Base-by-base conservation (phyloP, 2,329 filamentous ascomycete genomes). In the Penicillium sp. region DNA sequence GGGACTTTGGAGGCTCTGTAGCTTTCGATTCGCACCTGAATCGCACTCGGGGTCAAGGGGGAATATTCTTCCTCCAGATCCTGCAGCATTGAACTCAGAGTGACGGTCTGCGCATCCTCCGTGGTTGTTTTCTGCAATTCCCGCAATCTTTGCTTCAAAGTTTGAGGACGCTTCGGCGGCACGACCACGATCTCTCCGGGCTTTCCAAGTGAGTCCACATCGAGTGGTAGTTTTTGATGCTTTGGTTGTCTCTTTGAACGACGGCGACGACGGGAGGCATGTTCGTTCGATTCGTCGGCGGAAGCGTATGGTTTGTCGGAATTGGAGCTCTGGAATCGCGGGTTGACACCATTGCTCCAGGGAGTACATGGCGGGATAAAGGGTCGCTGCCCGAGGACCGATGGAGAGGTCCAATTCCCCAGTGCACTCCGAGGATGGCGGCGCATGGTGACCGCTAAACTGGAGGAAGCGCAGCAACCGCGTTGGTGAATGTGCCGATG, bases 131-230 rank as follows among this genome's bases (percentile, higher is more conserved):
- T 38, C 41, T 61, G 43, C 52, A 60, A 49, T 11, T 41, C 55
- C 17, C 17, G 35, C 22, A 25, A 49, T 55, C 60, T 54, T 55
- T 39, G 55, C 28, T 45, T 54, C 20, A 54, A 43, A n/a, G 17
- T 54, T 25, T 35, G 58, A 31, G 62, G 62, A 31, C 67, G 65
- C 34, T 68, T 70, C 52, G 66, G 58, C 41, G 67, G 65, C 8
- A 78, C 66, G 25, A 79, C 67, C 28, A 78, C 62, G 5, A 79
- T 71, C 52, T 78, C 69, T 3, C 71, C 75, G 1, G 75, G 75
- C 51, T 74, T 68, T 31, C 77, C 77, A 8, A 79, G 62, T 1
- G 73, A 60, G 39, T 72, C 63, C 31, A 76, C 70, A 37, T 69
- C 70, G 8, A 78, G 69, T 7, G 67, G 47, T 4, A 72, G 64